phyloP scores from a whole-genome alignment of 768 basidiomycete species.

The Asterophora lycoperdoides region DNA sequence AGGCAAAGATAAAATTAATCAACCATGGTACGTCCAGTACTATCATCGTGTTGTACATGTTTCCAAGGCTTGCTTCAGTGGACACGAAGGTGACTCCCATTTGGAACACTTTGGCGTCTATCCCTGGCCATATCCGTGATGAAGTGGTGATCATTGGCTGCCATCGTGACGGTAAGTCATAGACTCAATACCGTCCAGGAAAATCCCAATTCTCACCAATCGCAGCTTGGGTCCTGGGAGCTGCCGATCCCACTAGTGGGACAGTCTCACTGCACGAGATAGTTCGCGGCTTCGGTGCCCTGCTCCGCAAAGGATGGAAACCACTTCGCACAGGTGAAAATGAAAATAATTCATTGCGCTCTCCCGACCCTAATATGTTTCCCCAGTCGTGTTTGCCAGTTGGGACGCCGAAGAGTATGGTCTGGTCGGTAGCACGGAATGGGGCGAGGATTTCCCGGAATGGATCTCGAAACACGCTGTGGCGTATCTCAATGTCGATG shows the following conservation, averaged over 20 bases:
- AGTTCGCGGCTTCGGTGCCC: constrained; percentile 65
- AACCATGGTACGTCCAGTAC: constrained; percentile 43
- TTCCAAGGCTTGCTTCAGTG: constrained; percentile 35
- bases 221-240: constrained; percentile 74
- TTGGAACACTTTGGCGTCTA: constrained; percentile 83
- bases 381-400: constrained; percentile 56
- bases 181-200: neutral
- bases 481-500: constrained; percentile 82
- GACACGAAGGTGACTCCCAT: constrained; percentile 80
- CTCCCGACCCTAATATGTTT: neutral
- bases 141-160: constrained; percentile 87
- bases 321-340: constrained; percentile 58
- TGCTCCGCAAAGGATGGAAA: constrained; percentile 75
- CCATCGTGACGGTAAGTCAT: constrained; percentile 74
- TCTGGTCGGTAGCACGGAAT: constrained; percentile 85
- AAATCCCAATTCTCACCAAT: neutral
- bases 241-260: constrained; percentile 75
- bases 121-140: constrained; percentile 78
- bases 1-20: constrained; percentile 43
- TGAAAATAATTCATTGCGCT: neutral
- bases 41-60: neutral
- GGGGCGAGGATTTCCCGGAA: constrained; percentile 85
- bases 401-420: constrained; percentile 80
- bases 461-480: constrained; percentile 81
- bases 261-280: constrained; percentile 77